Conservation (phyloP, 805 yeast species). For the Priceomyces fermenticarens region DNA sequence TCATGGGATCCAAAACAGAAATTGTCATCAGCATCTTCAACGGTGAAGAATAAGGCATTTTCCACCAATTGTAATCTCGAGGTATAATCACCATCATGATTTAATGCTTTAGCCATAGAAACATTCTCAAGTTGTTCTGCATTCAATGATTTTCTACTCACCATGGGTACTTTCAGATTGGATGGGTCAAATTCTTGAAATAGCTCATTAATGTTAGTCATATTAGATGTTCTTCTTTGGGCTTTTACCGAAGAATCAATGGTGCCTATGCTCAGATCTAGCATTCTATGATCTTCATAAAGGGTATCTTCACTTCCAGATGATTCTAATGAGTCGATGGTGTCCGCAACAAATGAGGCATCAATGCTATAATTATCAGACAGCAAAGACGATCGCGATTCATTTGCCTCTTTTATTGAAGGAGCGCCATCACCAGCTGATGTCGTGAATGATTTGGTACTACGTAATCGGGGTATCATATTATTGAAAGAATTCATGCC, state of each 20-base stretch:
- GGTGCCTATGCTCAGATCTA: no score
- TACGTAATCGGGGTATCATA: conserved; percentile 5
- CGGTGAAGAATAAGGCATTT: conserved; percentile 17
- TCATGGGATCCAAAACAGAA: background rate
- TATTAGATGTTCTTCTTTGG: conserved; percentile 12
- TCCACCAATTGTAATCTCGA: conserved; percentile 16
- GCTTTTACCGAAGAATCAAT: no score
- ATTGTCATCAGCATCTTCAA: conserved; percentile 4
- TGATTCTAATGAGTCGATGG: no score
- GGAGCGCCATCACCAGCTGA: background rate
- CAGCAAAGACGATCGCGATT: no score
- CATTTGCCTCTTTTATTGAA: no score
- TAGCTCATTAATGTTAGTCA: conserved; percentile 15
- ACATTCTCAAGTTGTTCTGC: conserved; percentile 15
- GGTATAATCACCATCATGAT: conserved; percentile 4
- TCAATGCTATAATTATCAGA: no score
- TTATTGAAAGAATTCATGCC: background rate
- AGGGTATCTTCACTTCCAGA: no score
- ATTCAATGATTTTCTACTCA: conserved; percentile 19
- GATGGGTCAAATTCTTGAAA: conserved; percentile 10
- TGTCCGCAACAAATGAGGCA: no score
- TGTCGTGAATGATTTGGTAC: conserved; percentile 7
- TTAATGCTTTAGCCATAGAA: conserved; percentile 10
- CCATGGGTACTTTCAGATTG: conserved; percentile 11
- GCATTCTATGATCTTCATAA: no score